These are phyloP conservation scores for Microascus cirrosus DNA, from an alignment of 2,329 filamentous ascomycete species.

Conservation along the genomic window DNA sequence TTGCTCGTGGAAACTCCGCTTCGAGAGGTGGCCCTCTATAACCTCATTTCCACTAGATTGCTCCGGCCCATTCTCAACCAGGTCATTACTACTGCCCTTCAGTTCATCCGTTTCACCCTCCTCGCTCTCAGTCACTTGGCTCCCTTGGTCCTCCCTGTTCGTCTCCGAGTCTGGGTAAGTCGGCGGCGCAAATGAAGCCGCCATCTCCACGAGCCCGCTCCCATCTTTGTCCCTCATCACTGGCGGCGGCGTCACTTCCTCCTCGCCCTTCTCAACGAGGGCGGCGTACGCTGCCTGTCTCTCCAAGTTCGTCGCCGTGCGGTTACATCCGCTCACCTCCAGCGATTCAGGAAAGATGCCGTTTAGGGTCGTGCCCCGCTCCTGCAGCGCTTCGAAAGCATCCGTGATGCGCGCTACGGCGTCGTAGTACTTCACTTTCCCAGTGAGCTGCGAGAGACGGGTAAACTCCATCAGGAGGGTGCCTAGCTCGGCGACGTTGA, in stretches of 20 bases:
- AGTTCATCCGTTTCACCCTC: neutral
- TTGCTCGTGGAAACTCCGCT: neutral
- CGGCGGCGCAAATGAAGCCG: neutral
- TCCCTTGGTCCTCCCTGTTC: neutral
- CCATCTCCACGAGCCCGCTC: neutral
- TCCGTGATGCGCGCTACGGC: constrained; percentile 78
- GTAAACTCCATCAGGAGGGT: constrained; percentile 84
- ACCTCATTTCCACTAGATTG: neutral
- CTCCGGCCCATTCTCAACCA: too few species aligned
- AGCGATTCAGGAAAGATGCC: constrained; percentile 71
- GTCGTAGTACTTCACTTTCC: constrained; percentile 76
- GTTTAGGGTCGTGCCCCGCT: constrained; percentile 53
- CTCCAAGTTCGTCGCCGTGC: constrained; percentile 24
- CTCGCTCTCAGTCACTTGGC: neutral
- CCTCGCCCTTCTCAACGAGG: neutral
- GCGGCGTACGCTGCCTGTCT: neutral
- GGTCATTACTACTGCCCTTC: neutral
- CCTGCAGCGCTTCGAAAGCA: constrained; percentile 65
- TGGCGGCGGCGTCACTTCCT: neutral
- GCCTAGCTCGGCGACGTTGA: constrained; percentile 61
- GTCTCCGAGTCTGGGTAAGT: neutral
- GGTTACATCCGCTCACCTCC: constrained; percentile 71
- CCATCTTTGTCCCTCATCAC: neutral
- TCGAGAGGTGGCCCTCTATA: neutral
- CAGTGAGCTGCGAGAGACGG: constrained; percentile 74